Conservation (phyloP, 148 eudicot species). For the Vaccinium myrtillus region DNA sequence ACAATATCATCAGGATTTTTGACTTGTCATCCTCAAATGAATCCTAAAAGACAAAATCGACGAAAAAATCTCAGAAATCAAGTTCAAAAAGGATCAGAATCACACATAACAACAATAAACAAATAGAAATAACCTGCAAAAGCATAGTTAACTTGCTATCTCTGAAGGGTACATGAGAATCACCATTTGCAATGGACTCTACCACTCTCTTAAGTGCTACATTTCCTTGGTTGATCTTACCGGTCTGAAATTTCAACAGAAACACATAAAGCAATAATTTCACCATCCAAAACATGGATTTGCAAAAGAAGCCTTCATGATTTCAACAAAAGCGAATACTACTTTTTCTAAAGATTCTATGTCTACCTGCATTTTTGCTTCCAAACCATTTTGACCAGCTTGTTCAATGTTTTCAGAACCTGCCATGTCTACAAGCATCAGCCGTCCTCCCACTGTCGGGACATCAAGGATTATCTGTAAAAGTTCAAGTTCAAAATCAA, state of each 20-base stretch:
- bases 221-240: constrained; percentile 93
- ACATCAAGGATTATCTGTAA: constrained; percentile 86
- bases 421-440: constrained; percentile 99
- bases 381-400: constrained; percentile 70
- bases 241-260: constrained; percentile 57
- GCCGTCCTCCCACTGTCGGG: constrained; percentile 93
- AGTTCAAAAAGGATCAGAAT: not conserved
- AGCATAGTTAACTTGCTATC: constrained; percentile 99
- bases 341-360: not conserved
- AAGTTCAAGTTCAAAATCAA: not conserved
- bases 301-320: not conserved
- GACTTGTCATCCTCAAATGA: constrained; percentile 97
- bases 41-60: constrained; percentile 45
- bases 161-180: constrained; percentile 95
- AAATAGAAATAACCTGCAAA: constrained; percentile 58
- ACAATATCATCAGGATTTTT: constrained; percentile 88
- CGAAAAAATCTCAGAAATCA: not conserved
- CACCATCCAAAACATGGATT: not conserved
- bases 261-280: not conserved
- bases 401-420: constrained; percentile 99
- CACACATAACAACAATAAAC: not conserved
- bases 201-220: constrained; percentile 91
- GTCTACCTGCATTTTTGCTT: constrained; percentile 88
- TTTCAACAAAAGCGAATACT: not conserved
- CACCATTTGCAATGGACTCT: constrained; percentile 97